Base-by-base conservation (phyloP, 2,329 filamentous ascomycete species). In the Calonectria montana region DNA sequence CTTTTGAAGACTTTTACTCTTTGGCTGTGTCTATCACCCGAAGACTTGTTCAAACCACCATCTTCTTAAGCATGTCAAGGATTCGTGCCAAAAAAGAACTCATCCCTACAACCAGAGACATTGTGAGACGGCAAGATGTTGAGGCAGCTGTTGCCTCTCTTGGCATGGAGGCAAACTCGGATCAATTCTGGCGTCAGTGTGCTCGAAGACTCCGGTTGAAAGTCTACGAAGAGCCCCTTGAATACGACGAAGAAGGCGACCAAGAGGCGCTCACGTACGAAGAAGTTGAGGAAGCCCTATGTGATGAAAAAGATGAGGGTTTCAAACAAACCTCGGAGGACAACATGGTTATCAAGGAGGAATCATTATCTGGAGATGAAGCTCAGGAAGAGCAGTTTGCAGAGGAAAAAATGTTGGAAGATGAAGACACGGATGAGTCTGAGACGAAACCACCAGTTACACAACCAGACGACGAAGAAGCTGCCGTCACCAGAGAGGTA, bases 1-100 rank as follows among this genome's bases (percentile, higher is more conserved):
- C 94, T 0, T 88, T 97, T n/a, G 88, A 90, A 6, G 94, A 97
- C 76, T 92, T 98, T 53, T 88, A 95, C 78, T 89, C 89, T 10
- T 82, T 98, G 2, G 86, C 89, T 0, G 81, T 93, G 1, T 93
- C 89, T 65, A 75, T 97, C 16, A 96, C 94, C 0, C 90, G 90
- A 70, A 88, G 94, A 15, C 83, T 98, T 1, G 86, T 97, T 2
- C 90, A 94, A 57, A 90, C 93, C 0, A 86, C 91, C 0, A 84
- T 97, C 0, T 93, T 93, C 77, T 89, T 94, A 70, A 90, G 92
- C n/a, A 88, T 90, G 80, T 93, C 93, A 2, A 88, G 94, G 48
- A 83, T 95, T 27, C 88, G 91, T 65, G 86, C 91, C 4, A 87
- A 85, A 75, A 82, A 75, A 21, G 77, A 82, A 27, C 71, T 80